Base-by-base conservation (phyloP, 192 early-diverging fungal genomes). In the Rhizophagus sp. region DNA sequence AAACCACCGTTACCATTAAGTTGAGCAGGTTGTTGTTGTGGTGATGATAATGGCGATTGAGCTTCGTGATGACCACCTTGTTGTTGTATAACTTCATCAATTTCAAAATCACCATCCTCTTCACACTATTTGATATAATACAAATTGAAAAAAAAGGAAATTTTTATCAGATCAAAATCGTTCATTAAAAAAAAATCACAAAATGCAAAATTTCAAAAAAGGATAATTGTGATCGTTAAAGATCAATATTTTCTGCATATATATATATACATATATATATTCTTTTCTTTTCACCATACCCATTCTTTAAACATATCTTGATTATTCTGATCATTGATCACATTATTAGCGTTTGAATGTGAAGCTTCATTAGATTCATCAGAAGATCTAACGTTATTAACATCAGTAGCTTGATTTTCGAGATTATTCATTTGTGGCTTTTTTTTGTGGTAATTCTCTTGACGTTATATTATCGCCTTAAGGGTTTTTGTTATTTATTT, bases 31-130 rank as follows among this genome's bases (percentile, higher is more conserved):
- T 73, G 27, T 47, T 47, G 44, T 47, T 3, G 44, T 47, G 44
- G 44, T 12, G 44, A 3, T 12, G 44, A 12, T 12, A 11, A 47
- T 9, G 57, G 15, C 34, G 44, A 4, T 34, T 39, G 69, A 74
- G 65, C 41, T 30, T 15, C 47, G 24, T 39, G 79, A 27, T n/a
- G 30, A 22, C 6, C 70, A 50, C 17, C 33, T 25, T n/a, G 13
- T 25, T 39, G 27, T 71, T 69, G 41, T 9, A 65, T 39, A 25
- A 41, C 25, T 57, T 57, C 79, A 30, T 80, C 79, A 17, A 75
- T 22, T 36, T 73, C 79, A 63, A 80, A 80, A 34, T 80, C 79
- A 8, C 79, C 79, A 80, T 80, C 70, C 11, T 80, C 79, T 50
- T 73, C 79, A 36, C 79, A 57, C 67, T 77, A 19, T 6, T 34